Conservation (phyloP, 2,329 filamentous ascomycete species). For the Aspergillus hortae region DNA sequence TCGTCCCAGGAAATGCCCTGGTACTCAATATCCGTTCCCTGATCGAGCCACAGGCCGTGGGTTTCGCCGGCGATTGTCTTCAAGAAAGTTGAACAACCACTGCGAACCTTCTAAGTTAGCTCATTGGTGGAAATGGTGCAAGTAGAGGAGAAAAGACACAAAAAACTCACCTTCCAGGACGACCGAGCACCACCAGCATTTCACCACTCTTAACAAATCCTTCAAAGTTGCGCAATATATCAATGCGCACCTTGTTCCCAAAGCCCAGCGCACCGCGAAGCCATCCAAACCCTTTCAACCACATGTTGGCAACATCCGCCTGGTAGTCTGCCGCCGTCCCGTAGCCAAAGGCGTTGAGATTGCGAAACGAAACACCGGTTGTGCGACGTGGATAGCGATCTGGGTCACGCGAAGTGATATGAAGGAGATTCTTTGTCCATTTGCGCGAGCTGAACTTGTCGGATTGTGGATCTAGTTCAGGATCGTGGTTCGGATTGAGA, state of each 20-base stretch:
- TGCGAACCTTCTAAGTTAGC: slow-evolving; percentile 9
- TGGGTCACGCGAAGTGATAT: slow-evolving; percentile 28
- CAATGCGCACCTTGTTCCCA: slow-evolving; percentile 43
- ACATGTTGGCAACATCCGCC: slow-evolving; percentile 42
- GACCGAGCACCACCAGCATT: slow-evolving; percentile 54
- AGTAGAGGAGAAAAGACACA: too few species aligned
- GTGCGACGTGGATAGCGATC: slow-evolving; percentile 30
- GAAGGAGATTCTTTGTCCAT: slow-evolving; percentile 43
- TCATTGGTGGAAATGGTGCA: background rate
- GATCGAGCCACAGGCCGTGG: slow-evolving; percentile 71
- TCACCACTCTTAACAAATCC: slow-evolving; percentile 57
- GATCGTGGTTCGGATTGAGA: slow-evolving; percentile 28
- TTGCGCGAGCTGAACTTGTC: slow-evolving; percentile 41
- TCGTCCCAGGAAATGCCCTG: slow-evolving; percentile 62
- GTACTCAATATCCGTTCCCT: slow-evolving; percentile 74
- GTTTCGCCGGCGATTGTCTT: slow-evolving; percentile 83
- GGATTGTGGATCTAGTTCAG: slow-evolving; percentile 41
- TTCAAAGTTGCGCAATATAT: slow-evolving; percentile 62
- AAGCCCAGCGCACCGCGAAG: slow-evolving; percentile 25
- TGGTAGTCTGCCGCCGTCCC: slow-evolving; percentile 44
- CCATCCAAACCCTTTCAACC: slow-evolving; percentile 33
- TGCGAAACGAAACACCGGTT: slow-evolving; percentile 42
- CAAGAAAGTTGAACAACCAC: slow-evolving; percentile 72
- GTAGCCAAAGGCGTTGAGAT: slow-evolving; percentile 44
- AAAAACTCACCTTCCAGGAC: slow-evolving; percentile 37